These are phyloP conservation scores for Staphylotrichum tortipilum DNA, from an alignment of 495 filamentous ascomycete species.

Conservation along the genomic window DNA sequence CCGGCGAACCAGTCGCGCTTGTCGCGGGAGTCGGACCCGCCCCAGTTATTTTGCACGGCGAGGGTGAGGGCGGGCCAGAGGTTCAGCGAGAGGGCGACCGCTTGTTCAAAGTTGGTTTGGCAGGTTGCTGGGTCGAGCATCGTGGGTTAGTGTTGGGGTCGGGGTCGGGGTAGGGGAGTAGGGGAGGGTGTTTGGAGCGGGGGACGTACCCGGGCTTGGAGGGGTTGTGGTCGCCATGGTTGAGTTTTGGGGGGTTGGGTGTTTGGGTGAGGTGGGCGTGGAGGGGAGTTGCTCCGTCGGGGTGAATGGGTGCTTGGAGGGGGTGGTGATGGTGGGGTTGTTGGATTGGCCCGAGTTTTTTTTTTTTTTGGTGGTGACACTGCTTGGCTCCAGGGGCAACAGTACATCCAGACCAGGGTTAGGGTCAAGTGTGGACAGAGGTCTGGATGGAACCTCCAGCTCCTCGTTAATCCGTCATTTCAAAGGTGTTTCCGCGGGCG, in stretches of 20 bases:
- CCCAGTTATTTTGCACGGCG: slow-evolving; percentile 80
- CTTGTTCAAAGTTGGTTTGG: slow-evolving; percentile 65
- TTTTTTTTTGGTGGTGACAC: slow-evolving; percentile 7
- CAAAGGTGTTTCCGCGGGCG: too few relatives aligned
- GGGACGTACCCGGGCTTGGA: slow-evolving; percentile 11
- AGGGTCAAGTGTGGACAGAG: too few relatives aligned
- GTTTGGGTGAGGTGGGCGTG: neutral
- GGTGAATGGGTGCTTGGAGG: neutral
- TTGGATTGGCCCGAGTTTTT: slow-evolving; percentile 5
- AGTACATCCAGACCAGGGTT: neutral
- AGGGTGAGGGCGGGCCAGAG: slow-evolving; percentile 80
- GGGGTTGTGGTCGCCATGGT: slow-evolving; percentile 9
- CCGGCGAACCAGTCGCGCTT: slow-evolving; percentile 97
- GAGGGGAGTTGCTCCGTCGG: neutral
- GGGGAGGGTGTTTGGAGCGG: neutral
- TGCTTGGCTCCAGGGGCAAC: neutral
- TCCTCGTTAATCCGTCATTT: too few relatives aligned
- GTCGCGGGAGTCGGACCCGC: slow-evolving; percentile 71
- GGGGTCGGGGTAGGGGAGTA: neutral
- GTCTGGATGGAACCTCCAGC: too few relatives aligned
- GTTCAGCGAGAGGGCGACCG: slow-evolving; percentile 68
- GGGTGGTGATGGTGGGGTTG: slow-evolving; percentile 11
- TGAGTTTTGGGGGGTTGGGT: neutral
- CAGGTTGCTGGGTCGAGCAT: slow-evolving; percentile 51
- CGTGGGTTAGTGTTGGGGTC: slow-evolving; percentile 12